phyloP scores from a whole-genome alignment of 2,329 filamentous ascomycete species.

The Fusarium sp. region DNA sequence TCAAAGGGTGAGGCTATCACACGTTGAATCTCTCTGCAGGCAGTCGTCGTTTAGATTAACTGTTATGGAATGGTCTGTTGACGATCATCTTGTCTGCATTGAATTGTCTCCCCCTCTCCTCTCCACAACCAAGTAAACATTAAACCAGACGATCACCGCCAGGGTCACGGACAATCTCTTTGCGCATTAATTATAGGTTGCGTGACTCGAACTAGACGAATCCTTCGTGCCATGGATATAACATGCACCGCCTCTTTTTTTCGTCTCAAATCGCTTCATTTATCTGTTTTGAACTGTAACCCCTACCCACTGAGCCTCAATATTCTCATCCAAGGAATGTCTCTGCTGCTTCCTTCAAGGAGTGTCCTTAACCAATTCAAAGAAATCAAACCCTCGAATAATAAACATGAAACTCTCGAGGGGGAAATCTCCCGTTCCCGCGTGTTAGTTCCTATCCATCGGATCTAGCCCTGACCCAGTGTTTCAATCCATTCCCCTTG shows the following conservation, averaged over 20 bases:
- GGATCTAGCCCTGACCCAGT: not conserved
- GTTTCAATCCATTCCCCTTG: not conserved
- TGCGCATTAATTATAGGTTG: not conserved
- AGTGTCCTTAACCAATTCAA: not conserved
- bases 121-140: slow-evolving; percentile 23
- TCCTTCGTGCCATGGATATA: not conserved
- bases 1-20: slow-evolving; percentile 3
- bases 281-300: not conserved
- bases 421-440: not conserved
- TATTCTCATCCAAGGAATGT: not conserved
- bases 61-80: slow-evolving; percentile 2
- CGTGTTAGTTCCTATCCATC: not conserved
- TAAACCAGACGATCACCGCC: slow-evolving; percentile 25
- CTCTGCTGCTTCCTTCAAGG: not conserved
- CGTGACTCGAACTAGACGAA: not conserved
- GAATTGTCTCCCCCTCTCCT: not conserved
- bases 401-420: not conserved
- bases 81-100: slow-evolving; percentile 20
- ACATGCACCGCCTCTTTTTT: not conserved
- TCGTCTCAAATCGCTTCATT: not conserved
- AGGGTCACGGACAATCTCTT: slow-evolving; percentile 16
- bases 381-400: not conserved
- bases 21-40: not conserved
- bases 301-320: not conserved
- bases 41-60: not conserved